Conservation (phyloP, 2,329 filamentous ascomycete genomes). For the Pseudogymnoascus sp. region DNA sequence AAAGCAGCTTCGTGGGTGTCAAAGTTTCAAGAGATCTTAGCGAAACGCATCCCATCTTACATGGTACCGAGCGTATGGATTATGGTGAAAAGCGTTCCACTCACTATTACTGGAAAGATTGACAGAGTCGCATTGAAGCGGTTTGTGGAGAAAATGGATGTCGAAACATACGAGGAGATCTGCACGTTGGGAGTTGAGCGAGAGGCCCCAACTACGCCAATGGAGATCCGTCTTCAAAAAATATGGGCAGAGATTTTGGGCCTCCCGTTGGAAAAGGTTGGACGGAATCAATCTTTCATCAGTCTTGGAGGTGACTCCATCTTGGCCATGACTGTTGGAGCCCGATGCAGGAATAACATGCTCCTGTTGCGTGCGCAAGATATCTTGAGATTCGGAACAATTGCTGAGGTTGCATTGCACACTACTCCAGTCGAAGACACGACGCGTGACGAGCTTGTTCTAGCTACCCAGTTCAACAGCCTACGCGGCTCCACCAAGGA, state of each 20-base stretch:
- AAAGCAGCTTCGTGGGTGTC: background rate
- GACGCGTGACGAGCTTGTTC: background rate
- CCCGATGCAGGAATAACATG: background rate
- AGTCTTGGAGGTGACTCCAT: constrained; percentile 40
- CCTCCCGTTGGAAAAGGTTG: constrained; percentile 22
- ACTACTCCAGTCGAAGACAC: background rate
- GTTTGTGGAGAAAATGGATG: background rate
- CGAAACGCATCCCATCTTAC: background rate
- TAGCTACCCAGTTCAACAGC: background rate
- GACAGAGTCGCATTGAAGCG: background rate
- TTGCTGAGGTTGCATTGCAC: background rate
- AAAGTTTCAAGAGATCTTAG: background rate
- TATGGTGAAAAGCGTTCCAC: background rate
- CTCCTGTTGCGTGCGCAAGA: background rate
- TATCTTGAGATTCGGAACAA: background rate
- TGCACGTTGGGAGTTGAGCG: background rate
- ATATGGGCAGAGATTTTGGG: background rate
- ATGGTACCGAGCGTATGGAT: background rate
- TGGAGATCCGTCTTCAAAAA: constrained; percentile 3
- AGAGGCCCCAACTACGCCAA: background rate
- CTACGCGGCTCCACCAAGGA: background rate
- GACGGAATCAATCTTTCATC: constrained; percentile 31
- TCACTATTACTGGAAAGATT: background rate
- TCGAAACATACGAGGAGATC: background rate
- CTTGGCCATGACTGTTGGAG: constrained; percentile 31